Base-by-base conservation (phyloP, 2,329 filamentous ascomycete species). In the Madurella fahalii region DNA sequence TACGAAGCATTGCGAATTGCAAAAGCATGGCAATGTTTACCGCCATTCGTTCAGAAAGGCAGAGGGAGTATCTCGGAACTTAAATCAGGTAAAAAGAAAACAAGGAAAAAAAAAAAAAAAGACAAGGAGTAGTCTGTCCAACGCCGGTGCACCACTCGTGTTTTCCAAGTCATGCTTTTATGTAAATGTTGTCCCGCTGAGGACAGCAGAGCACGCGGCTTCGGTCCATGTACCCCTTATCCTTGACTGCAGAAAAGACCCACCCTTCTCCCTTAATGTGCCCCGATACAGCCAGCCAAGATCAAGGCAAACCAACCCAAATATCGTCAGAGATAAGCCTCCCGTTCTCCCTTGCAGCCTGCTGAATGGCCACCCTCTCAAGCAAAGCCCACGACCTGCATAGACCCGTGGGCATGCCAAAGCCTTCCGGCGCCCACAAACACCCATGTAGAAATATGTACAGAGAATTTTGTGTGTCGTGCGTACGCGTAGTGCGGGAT, bases 361-460 rank as follows among this genome's bases (percentile, higher is more conserved):
- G 25, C 7, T 25, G 25, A 25, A 25, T 25, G 25, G 25, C 4
- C 25, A 3, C 25, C 7, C 3, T 25, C 7, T 25, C 25, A 25
- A 7, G 25, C 25, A 4, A 25, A 25, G 25, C 25, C 25, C 25
- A 25, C 25, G 25, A 25, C 25, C 25, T 7, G 25, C 25, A 25
- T 25, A 25, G 25, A 25, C 25, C 25, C 7, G 7, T 25, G 25
- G 25, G 25, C 25, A 25, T 25, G 25, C 25, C 25, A 25, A 25
- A 25, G 25, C 25, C 25, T 37, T 37, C 34, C 9, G 34, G 34
- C 4, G 34, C 34, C 13, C 34, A 7, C 25, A 25, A 37, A 37
- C 34, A 37, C 11, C 9, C 13, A 15, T 15, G 34, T 11, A 11
- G 13, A 37, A 62, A 58, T 62, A 61, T 61, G 52, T 62, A 61